Evolutionary conservation across 2,329 filamentous ascomycete species (phyloP).

Genomic region (Alternaria postmessia): DNA sequence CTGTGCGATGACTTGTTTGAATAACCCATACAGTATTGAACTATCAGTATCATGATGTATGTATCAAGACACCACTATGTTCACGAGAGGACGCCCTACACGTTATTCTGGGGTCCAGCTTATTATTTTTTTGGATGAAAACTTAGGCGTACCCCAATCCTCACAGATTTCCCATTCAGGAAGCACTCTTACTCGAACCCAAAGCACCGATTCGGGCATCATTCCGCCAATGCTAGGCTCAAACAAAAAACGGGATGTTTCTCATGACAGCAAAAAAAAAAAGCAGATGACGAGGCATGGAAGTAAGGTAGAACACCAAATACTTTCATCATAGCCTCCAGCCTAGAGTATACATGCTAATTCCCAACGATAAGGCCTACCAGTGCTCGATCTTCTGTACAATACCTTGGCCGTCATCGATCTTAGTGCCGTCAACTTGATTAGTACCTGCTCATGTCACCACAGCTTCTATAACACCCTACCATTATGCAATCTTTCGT

Average conservation of each 20-base stretch:
- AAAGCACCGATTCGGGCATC: not conserved
- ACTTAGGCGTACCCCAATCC: not conserved
- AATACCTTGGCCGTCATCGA: not conserved
- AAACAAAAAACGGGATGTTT: not conserved
- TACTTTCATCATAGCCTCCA: not conserved
- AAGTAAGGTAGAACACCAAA: not conserved
- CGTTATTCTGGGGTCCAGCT: not conserved
- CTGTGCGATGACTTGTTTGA: not conserved
- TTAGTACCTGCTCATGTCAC: not conserved
- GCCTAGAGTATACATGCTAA: not conserved
- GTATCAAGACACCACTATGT: not conserved
- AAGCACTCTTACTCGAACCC: not conserved
- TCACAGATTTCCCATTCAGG: not conserved
- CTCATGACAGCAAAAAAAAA: not conserved
- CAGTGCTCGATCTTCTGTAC: not conserved
- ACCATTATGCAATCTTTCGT: not conserved
- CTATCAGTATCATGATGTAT: not conserved
- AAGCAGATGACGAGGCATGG: not conserved
- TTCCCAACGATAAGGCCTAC: not conserved
- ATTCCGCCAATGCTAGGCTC: not conserved
- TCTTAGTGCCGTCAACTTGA: not conserved
- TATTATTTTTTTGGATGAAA: not conserved
- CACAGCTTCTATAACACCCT: not conserved
- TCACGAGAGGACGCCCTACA: not conserved
- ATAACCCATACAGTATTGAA: not conserved